Conservation (phyloP, 2,329 filamentous ascomycete genomes). For the Cytospora piceicola region DNA sequence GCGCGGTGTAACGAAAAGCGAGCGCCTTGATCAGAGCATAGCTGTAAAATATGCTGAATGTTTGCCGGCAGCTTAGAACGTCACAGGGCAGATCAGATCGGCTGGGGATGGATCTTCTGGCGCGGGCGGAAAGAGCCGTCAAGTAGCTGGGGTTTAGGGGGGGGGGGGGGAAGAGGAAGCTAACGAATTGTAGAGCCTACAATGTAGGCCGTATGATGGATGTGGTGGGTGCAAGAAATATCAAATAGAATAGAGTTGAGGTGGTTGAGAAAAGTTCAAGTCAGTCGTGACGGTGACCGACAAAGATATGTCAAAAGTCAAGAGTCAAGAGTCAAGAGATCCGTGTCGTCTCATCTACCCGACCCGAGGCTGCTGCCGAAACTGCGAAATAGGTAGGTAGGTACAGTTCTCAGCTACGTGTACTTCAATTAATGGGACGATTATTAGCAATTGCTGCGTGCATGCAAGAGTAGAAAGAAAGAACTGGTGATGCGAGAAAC, state of each 20-base stretch:
- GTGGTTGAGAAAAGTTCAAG: background rate
- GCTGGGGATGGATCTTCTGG: conserved; percentile 21
- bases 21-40: conserved; percentile 29
- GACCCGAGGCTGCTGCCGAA: background rate
- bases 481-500: background rate
- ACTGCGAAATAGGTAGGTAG: background rate
- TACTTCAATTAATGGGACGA: background rate
- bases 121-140: conserved; percentile 24
- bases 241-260: background rate
- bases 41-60: conserved; percentile 21
- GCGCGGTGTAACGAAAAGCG: conserved; percentile 8
- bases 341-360: background rate
- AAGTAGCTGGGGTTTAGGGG: background rate
- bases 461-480: background rate
- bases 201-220: background rate
- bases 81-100: conserved; percentile 22
- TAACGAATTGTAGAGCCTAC: background rate
- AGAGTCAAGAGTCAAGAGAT: background rate
- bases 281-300: conserved; percentile 15
- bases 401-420: background rate
- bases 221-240: conserved; percentile 6
- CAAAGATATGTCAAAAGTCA: conserved; percentile 8
- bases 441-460: background rate
- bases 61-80: conserved; percentile 20
- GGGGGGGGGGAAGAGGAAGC: conserved; percentile 1